Evolutionary conservation across 495 filamentous ascomycete genomes (phyloP), one percentile per base, ranked within the genome.

Genomic region (Choiromyces venosus): DNA sequence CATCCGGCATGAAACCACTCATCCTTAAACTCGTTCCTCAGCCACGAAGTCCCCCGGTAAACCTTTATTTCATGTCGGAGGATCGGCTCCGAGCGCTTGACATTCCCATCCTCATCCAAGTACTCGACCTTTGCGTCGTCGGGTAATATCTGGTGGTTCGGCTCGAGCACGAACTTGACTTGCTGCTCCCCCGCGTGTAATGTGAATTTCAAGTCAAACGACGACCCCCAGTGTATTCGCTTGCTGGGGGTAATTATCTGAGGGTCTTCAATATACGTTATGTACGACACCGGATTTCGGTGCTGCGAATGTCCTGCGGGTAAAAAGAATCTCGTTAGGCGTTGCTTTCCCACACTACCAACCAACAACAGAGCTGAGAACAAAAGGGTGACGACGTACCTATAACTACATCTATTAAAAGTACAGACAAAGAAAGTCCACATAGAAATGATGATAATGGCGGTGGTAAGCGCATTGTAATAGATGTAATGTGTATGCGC

Each of bases 111-210:
- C 25, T 85, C 81, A 71, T 85, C 87, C 25, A 97, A 81, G 80
- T 93, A 91, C 66, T 88, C 85, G 6, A 99, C 83, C 65, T 84
- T 88, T 2, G 93, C 92, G 2, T 91, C 88, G 36, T 89, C 86
- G 36, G 97, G 85, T 19, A 81, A 52, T 69, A 98, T 91, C 83
- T 97, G 93, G 83, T 96, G 89, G 79, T 97, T 99, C 37, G 95
- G 95, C 82, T 97, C 90, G 44, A 98, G 87, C 67, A 87, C 86
- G 65, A 99, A 87, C 76, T 92, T 92, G 73, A 98, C 84, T 66
- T 87, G 87, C 77, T 93, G 89, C 71, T 85, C 82, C 61, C 87
- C 85, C 74, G 87, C 84, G 76, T 92, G 90, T 61, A 97, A 83
- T 64, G 86, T 84, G 82, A 99, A 97, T 38, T 87, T 88, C 75